Conservation (phyloP, 2,329 filamentous ascomycete species). For the Aureobasidium sp. region DNA sequence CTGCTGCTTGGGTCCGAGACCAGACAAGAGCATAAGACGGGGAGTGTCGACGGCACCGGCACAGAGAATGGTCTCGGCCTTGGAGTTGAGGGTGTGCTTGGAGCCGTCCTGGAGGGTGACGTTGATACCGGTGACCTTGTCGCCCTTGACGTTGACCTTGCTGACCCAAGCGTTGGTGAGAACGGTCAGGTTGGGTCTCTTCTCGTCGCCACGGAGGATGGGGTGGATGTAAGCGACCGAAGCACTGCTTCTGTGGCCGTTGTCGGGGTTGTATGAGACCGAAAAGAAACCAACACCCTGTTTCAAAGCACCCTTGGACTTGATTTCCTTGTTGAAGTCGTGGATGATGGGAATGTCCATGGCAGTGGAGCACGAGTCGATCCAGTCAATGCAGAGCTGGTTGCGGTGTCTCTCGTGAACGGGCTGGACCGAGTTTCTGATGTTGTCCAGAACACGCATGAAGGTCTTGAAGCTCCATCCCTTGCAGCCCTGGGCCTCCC, state of each 20-base stretch:
- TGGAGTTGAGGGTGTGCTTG: slow-evolving; percentile 52
- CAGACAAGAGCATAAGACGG: slow-evolving; percentile 51
- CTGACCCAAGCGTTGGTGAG: slow-evolving; percentile 84
- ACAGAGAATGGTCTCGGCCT: slow-evolving; percentile 70
- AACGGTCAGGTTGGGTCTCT: slow-evolving; percentile 74
- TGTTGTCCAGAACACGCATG: slow-evolving; percentile 71
- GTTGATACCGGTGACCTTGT: slow-evolving; percentile 66
- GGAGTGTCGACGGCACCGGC: slow-evolving; percentile 79
- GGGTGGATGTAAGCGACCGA: slow-evolving; percentile 91
- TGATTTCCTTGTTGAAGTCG: slow-evolving; percentile 84
- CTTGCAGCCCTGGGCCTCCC: slow-evolving; percentile 73
- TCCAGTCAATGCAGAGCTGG: slow-evolving; percentile 87
- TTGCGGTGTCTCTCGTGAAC: slow-evolving; percentile 81
- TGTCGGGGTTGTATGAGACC: slow-evolving; percentile 84
- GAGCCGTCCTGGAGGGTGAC: slow-evolving; percentile 57
- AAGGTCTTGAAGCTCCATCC: slow-evolving; percentile 85
- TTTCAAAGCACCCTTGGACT: slow-evolving; percentile 61
- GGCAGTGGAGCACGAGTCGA: slow-evolving; percentile 69
- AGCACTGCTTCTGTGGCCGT: slow-evolving; percentile 75
- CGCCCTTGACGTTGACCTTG: slow-evolving; percentile 65
- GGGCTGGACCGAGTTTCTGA: slow-evolving; percentile 85
- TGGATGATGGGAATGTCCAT: slow-evolving; percentile 73
- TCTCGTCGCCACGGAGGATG: slow-evolving; percentile 75
- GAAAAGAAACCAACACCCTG: slow-evolving; percentile 85
- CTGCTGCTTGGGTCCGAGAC: slow-evolving; percentile 43